A percentile compares a stretch with the other conserved stretches of the same genome.
Conservation (phyloP, 805 yeast species). For the Millerozyma acaciae region DNA sequence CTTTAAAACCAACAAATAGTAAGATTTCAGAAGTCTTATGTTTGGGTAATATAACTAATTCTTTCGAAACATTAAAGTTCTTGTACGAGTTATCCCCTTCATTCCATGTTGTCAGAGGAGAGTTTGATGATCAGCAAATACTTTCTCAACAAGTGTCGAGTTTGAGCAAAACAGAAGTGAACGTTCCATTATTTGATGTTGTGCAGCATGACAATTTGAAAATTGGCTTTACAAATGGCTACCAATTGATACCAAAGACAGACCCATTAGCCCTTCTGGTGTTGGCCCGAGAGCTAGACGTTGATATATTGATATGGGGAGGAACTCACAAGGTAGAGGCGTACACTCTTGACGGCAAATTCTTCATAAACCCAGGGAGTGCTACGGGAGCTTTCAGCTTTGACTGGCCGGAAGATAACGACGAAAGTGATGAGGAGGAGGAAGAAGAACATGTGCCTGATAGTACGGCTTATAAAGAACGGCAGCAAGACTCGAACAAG, state of each 20-base stretch:
- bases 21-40: slow-evolving; percentile 83
- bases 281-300: slow-evolving; percentile 86
- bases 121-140: slow-evolving; percentile 55
- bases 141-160: slow-evolving; percentile 28
- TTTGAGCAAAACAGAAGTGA: slow-evolving; percentile 13
- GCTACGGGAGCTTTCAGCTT: slow-evolving; percentile 87
- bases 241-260: slow-evolving; percentile 74
- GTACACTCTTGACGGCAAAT: slow-evolving; percentile 85
- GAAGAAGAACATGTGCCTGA: slow-evolving; percentile 44
- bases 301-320: slow-evolving; percentile 87
- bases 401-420: slow-evolving; percentile 54
- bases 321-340: slow-evolving; percentile 93
- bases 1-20: slow-evolving; percentile 36
- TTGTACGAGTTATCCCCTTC: slow-evolving; percentile 67
- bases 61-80: slow-evolving; percentile 58
- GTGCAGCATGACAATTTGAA: slow-evolving; percentile 67
- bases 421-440: slow-evolving; percentile 37
- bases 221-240: slow-evolving; percentile 84
- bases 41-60: slow-evolving; percentile 77
- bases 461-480: slow-evolving; percentile 27
- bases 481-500: slow-evolving; percentile 27
- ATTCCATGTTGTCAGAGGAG: slow-evolving; percentile 77
- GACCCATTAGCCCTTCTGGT: slow-evolving; percentile 83
- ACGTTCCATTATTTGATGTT: slow-evolving; percentile 59
- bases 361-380: slow-evolving; percentile 95